A percentile compares a stretch with the other conserved stretches of the same genome.
phyloP scores from a whole-genome alignment of 2,329 filamentous ascomycete genomes.

The Penicillium sp. region DNA sequence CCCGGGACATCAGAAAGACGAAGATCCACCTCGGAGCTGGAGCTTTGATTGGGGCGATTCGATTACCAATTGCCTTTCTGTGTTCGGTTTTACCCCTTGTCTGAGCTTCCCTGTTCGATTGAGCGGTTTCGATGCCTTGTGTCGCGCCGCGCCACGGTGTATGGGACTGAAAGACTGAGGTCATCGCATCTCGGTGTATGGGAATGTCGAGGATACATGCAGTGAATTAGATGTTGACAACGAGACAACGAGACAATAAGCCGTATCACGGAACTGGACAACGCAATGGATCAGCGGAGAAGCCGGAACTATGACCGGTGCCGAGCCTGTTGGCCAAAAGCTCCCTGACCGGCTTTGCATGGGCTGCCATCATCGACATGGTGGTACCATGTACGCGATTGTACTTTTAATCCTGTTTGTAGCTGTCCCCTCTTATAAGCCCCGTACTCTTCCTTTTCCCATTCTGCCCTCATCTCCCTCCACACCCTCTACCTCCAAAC shows the following conservation, averaged over 20 bases:
- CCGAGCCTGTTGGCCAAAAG: background rate
- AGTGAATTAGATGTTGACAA: background rate
- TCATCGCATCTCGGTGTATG: background rate
- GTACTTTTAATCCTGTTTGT: background rate
- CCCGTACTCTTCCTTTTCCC: background rate
- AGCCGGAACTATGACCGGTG: background rate
- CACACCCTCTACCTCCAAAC: background rate
- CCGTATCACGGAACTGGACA: background rate
- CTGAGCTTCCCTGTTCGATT: background rate
- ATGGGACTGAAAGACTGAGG: background rate
- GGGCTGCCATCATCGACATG: slow-evolving; percentile 8
- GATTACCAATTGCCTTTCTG: background rate
- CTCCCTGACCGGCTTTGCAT: background rate
- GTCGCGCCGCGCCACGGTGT: background rate
- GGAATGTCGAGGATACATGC: background rate
- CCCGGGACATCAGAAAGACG: no score
- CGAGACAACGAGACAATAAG: background rate
- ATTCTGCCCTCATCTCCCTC: background rate
- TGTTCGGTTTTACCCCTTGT: background rate
- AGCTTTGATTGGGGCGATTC: background rate
- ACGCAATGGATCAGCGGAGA: background rate
- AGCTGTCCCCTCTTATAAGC: background rate
- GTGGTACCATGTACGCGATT: background rate
- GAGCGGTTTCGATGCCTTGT: background rate
- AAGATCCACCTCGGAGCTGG: background rate